Evolutionary conservation across 371 early-diverging fungal species (phyloP), one percentile per base, ranked within the genome.

Genomic region (Lichtheimia ornata): DNA sequence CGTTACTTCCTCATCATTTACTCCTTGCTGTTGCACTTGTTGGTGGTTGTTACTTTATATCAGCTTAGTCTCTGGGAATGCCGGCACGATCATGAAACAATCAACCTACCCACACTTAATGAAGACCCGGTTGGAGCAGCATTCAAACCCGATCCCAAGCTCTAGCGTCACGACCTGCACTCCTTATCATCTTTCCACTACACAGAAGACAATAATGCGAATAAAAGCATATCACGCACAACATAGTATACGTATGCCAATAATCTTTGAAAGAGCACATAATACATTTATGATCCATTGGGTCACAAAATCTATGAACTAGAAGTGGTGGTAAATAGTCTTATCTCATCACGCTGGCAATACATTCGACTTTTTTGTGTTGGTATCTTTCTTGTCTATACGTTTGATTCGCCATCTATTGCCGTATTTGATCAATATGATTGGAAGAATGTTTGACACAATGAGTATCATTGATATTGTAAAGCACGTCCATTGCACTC

Each of bases 31-130:
- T 74, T 95, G 28, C 96, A 95, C 69, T 59, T 91, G 17, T 65
- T 95, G 59, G 94, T 95, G 9, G 83, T 93, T 7, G 75, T 81
- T 12, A 87, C 88, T 13, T 64, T 94, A 27, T 91, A 88, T 58
- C 84, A 84, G 58, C 73, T 89, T 50, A 84, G 84, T 57, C 64
- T 84, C 41, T 88, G 87, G 87, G 87, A 90, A 64, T 90, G 90
- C 51, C 71, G 85, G 30, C 85, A 87, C 51, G 86, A 87, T 54
- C 86, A 85, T 58, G 85, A 87, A 66, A 72, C 74, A 15, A 51
- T 72, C 35, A 65, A 70, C 47, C 62, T 74, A n/a, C 77, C 74
- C 6, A 77, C 72, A 14, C 50, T 62, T 18, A 71, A 69, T 54
- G 70, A 73, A 35, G 35, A 35, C 9, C 35, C 35, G 11, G 11